Base-by-base conservation (phyloP, 768 basidiomycete species). In the Kwoniella pini region DNA sequence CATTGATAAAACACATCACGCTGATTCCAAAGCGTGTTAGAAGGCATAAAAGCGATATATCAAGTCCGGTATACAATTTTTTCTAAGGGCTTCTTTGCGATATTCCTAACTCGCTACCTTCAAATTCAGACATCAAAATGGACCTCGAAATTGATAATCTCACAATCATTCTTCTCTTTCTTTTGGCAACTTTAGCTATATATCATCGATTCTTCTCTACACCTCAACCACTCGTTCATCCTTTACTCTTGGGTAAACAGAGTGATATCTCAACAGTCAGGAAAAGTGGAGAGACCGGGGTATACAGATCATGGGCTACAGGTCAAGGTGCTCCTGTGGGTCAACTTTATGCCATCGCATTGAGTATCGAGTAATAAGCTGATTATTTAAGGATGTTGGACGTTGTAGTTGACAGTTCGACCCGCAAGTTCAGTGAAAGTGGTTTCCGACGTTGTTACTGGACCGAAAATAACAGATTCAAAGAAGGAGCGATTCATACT, bases 241-340 rank as follows among this genome's bases (percentile, higher is more conserved):
- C 93, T n/a, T 88, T 97, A 66, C 83, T 95, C 9, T 84, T 97
- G 1, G 92, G 93, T 6, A 82, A 91, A 50, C 93, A 97, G 82
- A 91, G 90, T 68, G 94, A 96, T 76, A 88, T 88, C 26, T 87
- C 86, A 12, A 83, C 87, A 50, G 90, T 93, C 3, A 82, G 93
- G 54, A 87, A 90, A 71, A 83, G 88, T 12, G 82, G 84, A 7
- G 89, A 94, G 80, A 92, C 90, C 69, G 90, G 91, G 0, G 81
- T 93, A 15, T 95, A 94, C 77, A 85, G 94, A 70, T 91, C 90
- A 80, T 96, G 93, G 82, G 85, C 88, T 86, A 85, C 78, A 15
- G 78, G 92, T 85, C 69, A 85, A 87, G 81, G 91, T 87, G 79
- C 77, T 57, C 67, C 46, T 54, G 65, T 78, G 44, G 50, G 51